A percentile compares a stretch with the other conserved stretches of the same genome.
Evolutionary conservation across 2,329 filamentous ascomycete genomes (phyloP).

Genomic region (Dothidotthia symphoricarpi): DNA sequence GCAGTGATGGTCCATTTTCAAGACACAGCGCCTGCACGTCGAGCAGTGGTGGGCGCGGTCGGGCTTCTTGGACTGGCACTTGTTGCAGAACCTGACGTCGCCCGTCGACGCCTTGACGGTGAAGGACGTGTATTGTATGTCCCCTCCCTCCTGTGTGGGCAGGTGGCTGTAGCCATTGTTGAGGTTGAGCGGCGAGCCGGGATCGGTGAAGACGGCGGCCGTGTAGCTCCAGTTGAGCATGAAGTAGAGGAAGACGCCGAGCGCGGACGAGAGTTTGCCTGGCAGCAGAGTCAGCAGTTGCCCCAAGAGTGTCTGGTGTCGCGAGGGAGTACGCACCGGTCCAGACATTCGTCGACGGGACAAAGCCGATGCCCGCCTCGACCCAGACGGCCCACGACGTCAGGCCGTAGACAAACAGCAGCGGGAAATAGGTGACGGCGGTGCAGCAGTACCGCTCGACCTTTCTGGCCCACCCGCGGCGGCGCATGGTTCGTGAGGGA

Average conservation of each 20-base stretch:
- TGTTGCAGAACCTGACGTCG: constrained; percentile 89
- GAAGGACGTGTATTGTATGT: constrained; percentile 65
- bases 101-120: constrained; percentile 86
- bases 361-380: constrained; percentile 66
- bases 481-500: constrained; percentile 41
- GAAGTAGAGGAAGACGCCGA: constrained; percentile 70
- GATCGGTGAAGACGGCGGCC: constrained; percentile 86
- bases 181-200: constrained; percentile 63
- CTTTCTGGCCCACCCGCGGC: constrained; percentile 59
- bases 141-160: constrained; percentile 64
- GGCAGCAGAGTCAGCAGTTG: constrained; percentile 22
- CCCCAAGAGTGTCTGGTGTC: neutral
- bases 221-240: constrained; percentile 89
- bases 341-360: constrained; percentile 36
- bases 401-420: constrained; percentile 82
- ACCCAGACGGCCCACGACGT: constrained; percentile 96
- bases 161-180: constrained; percentile 71
- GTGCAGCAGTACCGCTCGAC: constrained; percentile 83
- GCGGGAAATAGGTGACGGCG: constrained; percentile 77
- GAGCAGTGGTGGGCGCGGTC: constrained; percentile 97
- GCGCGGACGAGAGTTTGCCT: constrained; percentile 53
- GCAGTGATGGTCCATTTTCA: constrained; percentile 99
- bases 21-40: constrained; percentile 85
- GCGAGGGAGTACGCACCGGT: constrained; percentile 28
- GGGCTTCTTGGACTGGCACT: constrained; percentile 91